These are phyloP conservation scores for Phytophthora lateralis DNA, from an alignment of 352 stramenopile species.

Conservation along the genomic window DNA sequence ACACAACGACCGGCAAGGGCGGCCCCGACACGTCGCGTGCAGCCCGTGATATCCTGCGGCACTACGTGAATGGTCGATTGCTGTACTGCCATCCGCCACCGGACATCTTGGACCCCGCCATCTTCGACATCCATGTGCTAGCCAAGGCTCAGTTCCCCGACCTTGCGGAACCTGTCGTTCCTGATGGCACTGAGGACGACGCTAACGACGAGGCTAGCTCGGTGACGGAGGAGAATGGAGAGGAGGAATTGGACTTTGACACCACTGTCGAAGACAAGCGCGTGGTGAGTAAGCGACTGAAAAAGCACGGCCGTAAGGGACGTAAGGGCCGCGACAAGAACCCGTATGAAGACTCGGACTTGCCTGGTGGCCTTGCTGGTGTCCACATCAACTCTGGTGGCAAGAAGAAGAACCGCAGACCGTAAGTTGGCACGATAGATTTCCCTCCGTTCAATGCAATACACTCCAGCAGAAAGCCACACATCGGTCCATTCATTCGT, in stretches of 20 bases:
- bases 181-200: slow-evolving; percentile 24
- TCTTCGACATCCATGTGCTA: slow-evolving; percentile 82
- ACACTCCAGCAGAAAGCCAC: slow-evolving; percentile 2
- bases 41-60: slow-evolving; percentile 95
- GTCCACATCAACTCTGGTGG: slow-evolving; percentile 76
- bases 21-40: slow-evolving; percentile 95
- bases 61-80: slow-evolving; percentile 98
- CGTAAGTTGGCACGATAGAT: slow-evolving; percentile 28
- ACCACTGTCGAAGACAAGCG: slow-evolving; percentile 72
- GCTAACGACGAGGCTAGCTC: slow-evolving; percentile 11
- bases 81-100: slow-evolving; percentile 97
- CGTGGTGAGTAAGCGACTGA: slow-evolving; percentile 79
- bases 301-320: slow-evolving; percentile 96
- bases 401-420: slow-evolving; percentile 76
- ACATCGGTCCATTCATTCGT: slow-evolving; percentile 36
- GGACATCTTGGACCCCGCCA: slow-evolving; percentile 48
- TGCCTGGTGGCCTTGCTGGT: slow-evolving; percentile 49
- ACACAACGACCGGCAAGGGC: slow-evolving; percentile 94
- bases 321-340: slow-evolving; percentile 97
- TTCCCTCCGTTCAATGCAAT: slow-evolving; percentile 11
- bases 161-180: slow-evolving; percentile 24
- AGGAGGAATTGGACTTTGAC: slow-evolving; percentile 72
- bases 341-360: slow-evolving; percentile 93
- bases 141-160: slow-evolving; percentile 67
- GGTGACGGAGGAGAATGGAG: slow-evolving; percentile 20